These are phyloP conservation scores for Diatrype stigma DNA, from an alignment of 2,329 filamentous ascomycete genomes.

Conservation along the genomic window DNA sequence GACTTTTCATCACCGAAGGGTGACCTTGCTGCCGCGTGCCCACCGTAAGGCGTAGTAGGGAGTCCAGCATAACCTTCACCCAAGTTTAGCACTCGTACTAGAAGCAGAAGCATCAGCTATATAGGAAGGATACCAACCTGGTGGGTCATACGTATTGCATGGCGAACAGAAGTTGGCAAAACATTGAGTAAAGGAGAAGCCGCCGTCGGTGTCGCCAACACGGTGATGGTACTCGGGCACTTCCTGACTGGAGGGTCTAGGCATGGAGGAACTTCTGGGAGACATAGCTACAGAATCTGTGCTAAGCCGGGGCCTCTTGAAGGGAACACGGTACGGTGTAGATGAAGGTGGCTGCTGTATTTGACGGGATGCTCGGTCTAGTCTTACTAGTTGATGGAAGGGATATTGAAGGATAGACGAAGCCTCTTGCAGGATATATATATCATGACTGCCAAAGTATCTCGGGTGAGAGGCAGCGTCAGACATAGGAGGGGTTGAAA, in stretches of 20 bases:
- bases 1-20: conserved; percentile 21
- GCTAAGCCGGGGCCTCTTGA: conserved; percentile 22
- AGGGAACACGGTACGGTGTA: conserved; percentile 18
- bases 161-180: conserved; percentile 32
- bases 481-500: conserved; percentile 22
- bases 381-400: conserved; percentile 23
- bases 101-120: conserved; percentile 4
- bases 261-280: conserved; percentile 18
- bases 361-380: conserved; percentile 26
- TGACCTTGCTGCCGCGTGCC: conserved; percentile 15
- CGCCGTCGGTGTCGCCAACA: conserved; percentile 6
- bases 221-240: conserved; percentile 10
- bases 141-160: conserved; percentile 29
- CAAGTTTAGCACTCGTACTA: conserved; percentile 19
- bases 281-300: conserved; percentile 22
- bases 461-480: conserved; percentile 17
- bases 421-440: conserved; percentile 31
- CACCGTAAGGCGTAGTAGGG: conserved; percentile 20
- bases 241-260: conserved; percentile 15
- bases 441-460: conserved; percentile 22
- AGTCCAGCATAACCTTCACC: conserved; percentile 23
- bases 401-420: conserved; percentile 29
- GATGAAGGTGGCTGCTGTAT: conserved; percentile 27
- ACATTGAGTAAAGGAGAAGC: conserved; percentile 27
- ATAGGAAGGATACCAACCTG: conserved; percentile 26